Evolutionary conservation across 176 grass and related monocot species (phyloP).

Genomic region (Musa schizocarpa): DNA sequence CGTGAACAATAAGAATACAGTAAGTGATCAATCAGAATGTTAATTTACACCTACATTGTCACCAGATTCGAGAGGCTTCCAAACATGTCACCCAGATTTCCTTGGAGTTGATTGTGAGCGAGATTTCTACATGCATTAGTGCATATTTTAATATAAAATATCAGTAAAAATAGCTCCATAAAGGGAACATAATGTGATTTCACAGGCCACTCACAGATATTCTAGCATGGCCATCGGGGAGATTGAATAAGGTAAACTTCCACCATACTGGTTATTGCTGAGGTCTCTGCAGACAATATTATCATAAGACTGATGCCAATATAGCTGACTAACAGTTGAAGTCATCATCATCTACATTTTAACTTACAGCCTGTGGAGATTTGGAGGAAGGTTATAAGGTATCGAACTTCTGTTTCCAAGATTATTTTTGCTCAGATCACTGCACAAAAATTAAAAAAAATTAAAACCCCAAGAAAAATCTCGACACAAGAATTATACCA

Average conservation of each 20-base stretch:
- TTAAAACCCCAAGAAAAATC: constrained; percentile 1
- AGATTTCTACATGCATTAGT: constrained; percentile 54
- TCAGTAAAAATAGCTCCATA: neutral
- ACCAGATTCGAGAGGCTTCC: constrained; percentile 53
- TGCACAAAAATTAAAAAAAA: constrained; percentile 25
- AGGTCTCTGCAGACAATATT: constrained; percentile 56
- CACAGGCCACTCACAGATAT: constrained; percentile 51
- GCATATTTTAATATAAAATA: constrained; percentile 8
- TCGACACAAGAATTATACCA: neutral
- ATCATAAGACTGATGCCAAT: neutral
- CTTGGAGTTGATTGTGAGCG: constrained; percentile 69
- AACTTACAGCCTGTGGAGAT: constrained; percentile 73
- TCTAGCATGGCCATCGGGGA: constrained; percentile 48
- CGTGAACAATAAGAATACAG: neutral
- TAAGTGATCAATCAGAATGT: neutral
- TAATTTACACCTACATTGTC: constrained; percentile 50
- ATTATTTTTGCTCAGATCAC: constrained; percentile 75
- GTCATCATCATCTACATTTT: neutral
- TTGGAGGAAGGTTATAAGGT: constrained; percentile 73
- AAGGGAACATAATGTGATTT: constrained; percentile 3
- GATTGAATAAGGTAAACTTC: constrained; percentile 59
- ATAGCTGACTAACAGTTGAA: neutral
- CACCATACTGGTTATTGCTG: constrained; percentile 55
- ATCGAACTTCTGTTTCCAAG: constrained; percentile 50
- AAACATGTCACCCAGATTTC: constrained; percentile 47